Evolutionary conservation across 1,284 basidiomycete species (phyloP), one percentile per base, ranked within the genome.

Genomic region (Vanrija sp.): DNA sequence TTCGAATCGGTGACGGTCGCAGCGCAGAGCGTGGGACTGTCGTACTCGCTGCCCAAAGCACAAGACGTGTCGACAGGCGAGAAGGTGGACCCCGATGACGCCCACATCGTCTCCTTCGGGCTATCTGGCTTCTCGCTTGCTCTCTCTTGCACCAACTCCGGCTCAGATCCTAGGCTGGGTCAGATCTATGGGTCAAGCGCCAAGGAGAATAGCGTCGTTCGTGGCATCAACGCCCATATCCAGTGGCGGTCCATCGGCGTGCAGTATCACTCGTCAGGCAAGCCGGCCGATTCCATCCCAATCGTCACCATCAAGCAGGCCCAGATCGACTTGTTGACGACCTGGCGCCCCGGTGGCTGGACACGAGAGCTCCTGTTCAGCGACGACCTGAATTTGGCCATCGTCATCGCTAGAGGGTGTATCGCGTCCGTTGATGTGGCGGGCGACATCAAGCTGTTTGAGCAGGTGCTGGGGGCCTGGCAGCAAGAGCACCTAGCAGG

Each of bases 281-380:
- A 43, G 14, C 18, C 12, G 10, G 43, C 62, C 27, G 66, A 71
- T 31, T 62, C 62, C 45, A 56, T 47, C 12, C 66, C 70, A 42
- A 57, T 75, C 5, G 22, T 71, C 9, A 62, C 64, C 2, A 57
- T 75, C 25, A 60, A 64, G 0, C 57, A 63, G 41, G 67, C 67
- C 3, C 61, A 67, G 14, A 52, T 72, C 19, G 64, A 67, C 36
- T 66, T 69, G 0, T 56, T 72, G 20, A 65, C 68, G 0, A 68
- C 68, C 0, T 74, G 73, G 71, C 42, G 66, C 35, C 72, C 71
- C 2, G 45, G 47, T 1, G 68, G 66, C 0, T 74, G 71, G 68
- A 61, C 56, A 3, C 45, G 65, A 8, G 66, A 72, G 27, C 44
- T 71, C 19, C 39, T 73, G 9, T 75, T 74, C 46, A 54, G 63